Base-by-base conservation (phyloP, 1,284 basidiomycete genomes). In the Agroathelia rolfsii region DNA sequence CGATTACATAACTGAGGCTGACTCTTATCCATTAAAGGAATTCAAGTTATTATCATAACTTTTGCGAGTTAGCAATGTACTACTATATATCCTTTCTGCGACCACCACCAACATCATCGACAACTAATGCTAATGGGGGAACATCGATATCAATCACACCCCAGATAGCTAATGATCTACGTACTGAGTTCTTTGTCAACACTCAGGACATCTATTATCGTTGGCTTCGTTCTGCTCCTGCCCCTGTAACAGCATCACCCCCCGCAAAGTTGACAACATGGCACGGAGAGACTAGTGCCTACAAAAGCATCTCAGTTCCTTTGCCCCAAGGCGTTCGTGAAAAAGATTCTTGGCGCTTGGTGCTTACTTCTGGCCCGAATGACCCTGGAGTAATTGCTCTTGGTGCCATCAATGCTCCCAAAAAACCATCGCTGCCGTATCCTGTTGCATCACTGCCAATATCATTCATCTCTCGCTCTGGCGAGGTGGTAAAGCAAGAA, bases 61-160 rank as follows among this genome's bases (percentile, higher is more conserved):
- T n/a, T n/a, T n/a, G n/a, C n/a, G n/a, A n/a, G n/a, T n/a, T n/a
- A n/a, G n/a, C 17, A 13, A 83, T 86, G 82, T 84, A 81, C 54
- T 80, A 65, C 54, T 87, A 84, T 53, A 44, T 86, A 14, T 83
- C 79, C 15, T 85, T 86, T 47, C 66, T 86, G 11, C 72, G 81
- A 34, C 79, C 83, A 11, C 84, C 82, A 8, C 78, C 78, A 7
- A n/a, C n/a, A n/a, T n/a, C n/a, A n/a, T 45, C 54, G 6, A 62
- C 67, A 32, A 58, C 59, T 2, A 45, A 53, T 5, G 51, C 58
- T 3, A 53, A 54, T 8, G 57, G 55, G 2, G 36, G 42, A 9
- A 43, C 44, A 13, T 49, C 60, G 5, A 51, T 85, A 24, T 51
- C 58, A 7, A 65, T 85, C 29, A 81, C 72, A 2, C 80, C 79